phyloP scores from a whole-genome alignment of 2,329 filamentous ascomycete genomes.

The Didymella keratinophila region DNA sequence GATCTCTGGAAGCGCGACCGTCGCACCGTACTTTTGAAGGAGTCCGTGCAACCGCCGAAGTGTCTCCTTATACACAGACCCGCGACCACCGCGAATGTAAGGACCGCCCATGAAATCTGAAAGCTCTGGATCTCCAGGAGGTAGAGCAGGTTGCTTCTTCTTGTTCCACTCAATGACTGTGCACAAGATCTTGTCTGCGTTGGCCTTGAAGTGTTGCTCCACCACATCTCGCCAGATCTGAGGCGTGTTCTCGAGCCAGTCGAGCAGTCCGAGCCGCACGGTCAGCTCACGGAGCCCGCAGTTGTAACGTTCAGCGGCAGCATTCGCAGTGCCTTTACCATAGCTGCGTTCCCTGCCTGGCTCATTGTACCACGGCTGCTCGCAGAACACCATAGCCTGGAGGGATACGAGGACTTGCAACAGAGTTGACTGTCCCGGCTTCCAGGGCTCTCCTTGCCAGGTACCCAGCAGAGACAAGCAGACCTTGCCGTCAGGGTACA shows the following conservation, averaged over 20 bases:
- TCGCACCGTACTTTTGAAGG: slow-evolving; percentile 13
- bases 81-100: neutral
- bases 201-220: slow-evolving; percentile 36
- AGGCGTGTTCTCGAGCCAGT: slow-evolving; percentile 39
- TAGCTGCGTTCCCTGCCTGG: slow-evolving; percentile 50
- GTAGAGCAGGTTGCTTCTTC: neutral
- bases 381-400: slow-evolving; percentile 65
- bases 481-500: slow-evolving; percentile 58
- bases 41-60: slow-evolving; percentile 4
- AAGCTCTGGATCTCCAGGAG: neutral
- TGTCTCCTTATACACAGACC: neutral
- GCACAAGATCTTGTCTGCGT: slow-evolving; percentile 34
- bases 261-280: slow-evolving; percentile 44
- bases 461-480: slow-evolving; percentile 36
- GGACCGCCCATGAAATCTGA: neutral
- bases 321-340: neutral
- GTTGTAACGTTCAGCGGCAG: slow-evolving; percentile 40
- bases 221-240: slow-evolving; percentile 38
- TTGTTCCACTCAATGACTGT: slow-evolving; percentile 33
- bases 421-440: slow-evolving; percentile 57
- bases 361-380: slow-evolving; percentile 64
- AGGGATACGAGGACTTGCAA: slow-evolving; percentile 64
- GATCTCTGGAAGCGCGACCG: slow-evolving; percentile 1
- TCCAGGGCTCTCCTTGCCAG: slow-evolving; percentile 59
- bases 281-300: slow-evolving; percentile 35